phyloP scores from a whole-genome alignment of 768 basidiomycete genomes.

The Ramaria sp. region DNA sequence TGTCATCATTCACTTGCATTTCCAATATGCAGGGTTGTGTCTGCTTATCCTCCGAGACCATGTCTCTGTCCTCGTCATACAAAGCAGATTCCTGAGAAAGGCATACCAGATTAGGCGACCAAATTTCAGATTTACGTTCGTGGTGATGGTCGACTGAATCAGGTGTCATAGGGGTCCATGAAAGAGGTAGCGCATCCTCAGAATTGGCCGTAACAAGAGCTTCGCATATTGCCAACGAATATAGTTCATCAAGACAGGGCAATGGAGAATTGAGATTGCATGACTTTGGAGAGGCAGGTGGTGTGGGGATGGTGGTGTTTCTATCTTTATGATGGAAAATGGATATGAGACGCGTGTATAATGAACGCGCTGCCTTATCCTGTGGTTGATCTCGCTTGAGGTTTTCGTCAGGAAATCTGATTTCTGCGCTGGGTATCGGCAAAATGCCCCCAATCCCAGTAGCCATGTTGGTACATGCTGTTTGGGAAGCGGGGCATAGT shows the following conservation, averaged over 20 bases:
- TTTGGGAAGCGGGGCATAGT: background rate
- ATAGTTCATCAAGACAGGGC: background rate
- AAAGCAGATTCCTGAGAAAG: background rate
- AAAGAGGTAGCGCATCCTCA: background rate
- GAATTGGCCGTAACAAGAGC: background rate
- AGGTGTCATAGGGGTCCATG: background rate
- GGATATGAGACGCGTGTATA: background rate
- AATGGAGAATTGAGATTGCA: background rate
- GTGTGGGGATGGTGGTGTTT: background rate
- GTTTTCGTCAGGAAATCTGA: background rate
- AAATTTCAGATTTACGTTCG: background rate
- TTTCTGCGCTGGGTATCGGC: too few species aligned
- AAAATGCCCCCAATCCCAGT: too few species aligned
- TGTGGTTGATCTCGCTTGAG: background rate
- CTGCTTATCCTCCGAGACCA: background rate
- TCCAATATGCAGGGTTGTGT: too few species aligned
- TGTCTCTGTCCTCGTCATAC: background rate
- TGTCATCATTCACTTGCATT: background rate
- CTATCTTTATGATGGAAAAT: background rate
- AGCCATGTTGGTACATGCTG: background rate
- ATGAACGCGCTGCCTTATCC: background rate
- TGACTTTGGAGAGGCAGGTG: background rate
- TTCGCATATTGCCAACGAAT: background rate
- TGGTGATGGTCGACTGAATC: background rate
- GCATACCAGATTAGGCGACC: background rate